Evolutionary conservation across 768 basidiomycete genomes (phyloP), one percentile per base, ranked within the genome.

Genomic region (Auricularia heimuer): DNA sequence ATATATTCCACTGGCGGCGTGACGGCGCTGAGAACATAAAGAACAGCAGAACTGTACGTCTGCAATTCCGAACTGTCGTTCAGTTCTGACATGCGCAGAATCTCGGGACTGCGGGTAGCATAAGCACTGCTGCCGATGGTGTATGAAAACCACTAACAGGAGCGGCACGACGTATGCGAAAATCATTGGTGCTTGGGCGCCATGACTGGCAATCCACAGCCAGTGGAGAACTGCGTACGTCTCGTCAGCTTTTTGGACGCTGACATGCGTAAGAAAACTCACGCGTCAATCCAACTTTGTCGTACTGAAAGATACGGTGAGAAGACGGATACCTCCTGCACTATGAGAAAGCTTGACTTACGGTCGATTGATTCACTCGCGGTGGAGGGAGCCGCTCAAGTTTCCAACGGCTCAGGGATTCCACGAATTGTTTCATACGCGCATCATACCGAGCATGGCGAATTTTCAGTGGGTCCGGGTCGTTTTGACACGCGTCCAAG

Each of bases 201-300:
- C 85, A 74, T 92, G 85, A 33, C 89, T 84, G 45, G 86, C 85
- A 36, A 84, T 77, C 86, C 89, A 91, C 39, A 94, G 77, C 90
- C 89, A 93, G 71, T 87, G 82, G 36, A 93, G 73, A 65, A 90
- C 89, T 91, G 70, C n/a, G 63, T 12, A 24, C n/a, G 29, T 21
- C 33, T 10, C 16, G 42, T 37, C 63, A 29, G 54, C 45, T 51
- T 54, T 67, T 42, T 8, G 8, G 8, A 42, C 39, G 39, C 18
- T 63, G 10, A 21, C 62, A 34, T 33, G 34, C 62, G 54, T 33
- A 34, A 56, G 60, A 67, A 34, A 47, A 75, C 84, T 73, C 76
- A 92, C 91, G 77, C n/a, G 92, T 90, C 64, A 92, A 76, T 2
- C 90, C 91, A 67, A 92, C 85, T 78, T 91, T 93, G 76, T 96